Evolutionary conservation across 345 rosid species (phyloP), one percentile per base, ranked within the genome.

Genomic region (Euphorbia peplus): DNA sequence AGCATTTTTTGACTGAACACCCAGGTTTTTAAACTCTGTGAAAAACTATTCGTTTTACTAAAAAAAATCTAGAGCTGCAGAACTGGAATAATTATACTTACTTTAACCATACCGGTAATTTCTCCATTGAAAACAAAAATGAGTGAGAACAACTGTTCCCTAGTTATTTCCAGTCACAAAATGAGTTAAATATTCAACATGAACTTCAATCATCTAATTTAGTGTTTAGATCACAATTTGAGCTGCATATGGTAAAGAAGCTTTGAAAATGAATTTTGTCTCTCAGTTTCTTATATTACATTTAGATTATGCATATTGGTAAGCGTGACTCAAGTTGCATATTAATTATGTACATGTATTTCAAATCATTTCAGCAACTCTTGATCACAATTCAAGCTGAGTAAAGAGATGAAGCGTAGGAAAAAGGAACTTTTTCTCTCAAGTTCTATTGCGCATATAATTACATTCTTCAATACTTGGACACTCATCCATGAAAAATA

Each of bases 211-310:
- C 64, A 60, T 60, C 21, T 37, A 2, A 37, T 26, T 8, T 14
- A 59, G 18, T 37, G n/a, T 35, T 60, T 13, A 19, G 8, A 60
- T 21, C 28, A 60, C 16, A 60, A 60, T 37, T 28, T 60, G 25
- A 39, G 44, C 47, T 60, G 28, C 51, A 37, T 61, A 30, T 19
- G 22, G 46, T 13, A 60, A 60, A 60, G 48, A 60, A 37, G 64
- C 64, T 21, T 39, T 21, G 26, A 37, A 15, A 60, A 39, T 5
- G 18, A 44, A 37, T 35, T 60, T 37, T 9, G 7, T 37, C 24
- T 18, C 4, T 47, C 3, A 2, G n/a, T 14, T 47, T 47, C 39
- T 8, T 3, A 35, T 35, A 35, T n/a, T n/a, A n/a, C n/a, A n/a
- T n/a, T n/a, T n/a, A n/a, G n/a, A n/a, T n/a, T n/a, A n/a, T n/a